Evolutionary conservation across 2,329 filamentous ascomycete genomes (phyloP), one percentile per base, ranked within the genome.

Genomic region (Aphanoascus verrucosus): DNA sequence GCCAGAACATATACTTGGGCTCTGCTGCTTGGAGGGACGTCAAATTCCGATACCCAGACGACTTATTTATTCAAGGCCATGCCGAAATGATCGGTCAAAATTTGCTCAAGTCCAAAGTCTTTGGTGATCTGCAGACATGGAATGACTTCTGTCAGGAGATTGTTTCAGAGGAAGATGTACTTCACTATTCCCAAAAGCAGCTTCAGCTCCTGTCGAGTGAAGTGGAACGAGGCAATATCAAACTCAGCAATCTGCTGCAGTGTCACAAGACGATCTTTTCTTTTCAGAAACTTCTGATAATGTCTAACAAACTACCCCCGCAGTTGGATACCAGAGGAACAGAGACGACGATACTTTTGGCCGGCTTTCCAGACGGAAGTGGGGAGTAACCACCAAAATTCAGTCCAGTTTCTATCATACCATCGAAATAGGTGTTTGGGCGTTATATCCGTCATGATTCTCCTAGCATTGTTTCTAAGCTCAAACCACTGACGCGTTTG

Each of bases 201-300:
- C 12, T 46, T 9, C 43, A 46, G 2, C 43, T 34, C 11, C 43
- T 46, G 1, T 31, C 32, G 23, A 31, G 43, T 17, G 43, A 46
- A 28, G 43, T 46, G 15, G 43, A 46, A 46, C 28, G 43, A 34
- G 43, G 43, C 5, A 51, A 43, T 23, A 41, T 43, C 49, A 42
- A 42, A 12, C 19, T 41, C 37, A 35, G 19, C 5, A 51, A 51
- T 19, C 47, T 49, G 23, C 35, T 42, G 17, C 49, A 41, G 32
- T 35, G 38, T 23, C 35, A 51, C 38, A 32, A 51, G 20, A 35
- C 28, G 17, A 43, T 51, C 15, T 44, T 35, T 20, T 23, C 37
- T 11, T 51, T 46, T 34, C 28, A 46, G n/a, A 46, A 46, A n/a
- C 43, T 46, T 9, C 19, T 46, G 19, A 35, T 46, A 17, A 46